Evolutionary conservation across 768 basidiomycete genomes (phyloP).

Genomic region (Rhodotorula diobovata): DNA sequence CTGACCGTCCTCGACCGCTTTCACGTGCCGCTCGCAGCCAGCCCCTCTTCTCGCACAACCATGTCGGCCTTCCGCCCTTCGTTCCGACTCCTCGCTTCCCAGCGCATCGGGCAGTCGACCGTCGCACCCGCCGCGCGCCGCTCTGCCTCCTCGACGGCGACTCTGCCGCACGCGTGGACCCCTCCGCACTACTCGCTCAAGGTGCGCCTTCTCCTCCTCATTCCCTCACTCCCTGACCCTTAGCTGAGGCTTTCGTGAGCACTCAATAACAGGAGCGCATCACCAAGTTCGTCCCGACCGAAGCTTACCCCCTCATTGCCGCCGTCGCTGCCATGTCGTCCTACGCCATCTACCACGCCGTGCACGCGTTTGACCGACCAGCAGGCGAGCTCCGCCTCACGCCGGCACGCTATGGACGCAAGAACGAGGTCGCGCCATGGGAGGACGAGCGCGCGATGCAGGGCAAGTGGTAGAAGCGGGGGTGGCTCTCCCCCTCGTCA

Average conservation of each 20-base stretch:
- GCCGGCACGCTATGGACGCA: background rate
- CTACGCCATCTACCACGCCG: background rate
- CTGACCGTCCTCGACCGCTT: background rate
- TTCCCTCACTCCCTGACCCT: background rate
- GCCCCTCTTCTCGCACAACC: background rate
- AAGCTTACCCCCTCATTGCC: conserved; percentile 6
- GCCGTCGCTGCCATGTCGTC: background rate
- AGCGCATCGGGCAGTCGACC: background rate
- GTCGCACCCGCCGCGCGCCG: background rate
- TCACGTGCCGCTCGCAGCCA: background rate
- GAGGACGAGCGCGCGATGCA: conserved; percentile 3
- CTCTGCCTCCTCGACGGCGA: background rate
- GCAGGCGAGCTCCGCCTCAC: conserved; percentile 5
- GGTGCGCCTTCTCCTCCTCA: background rate
- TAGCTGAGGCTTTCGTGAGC: background rate
- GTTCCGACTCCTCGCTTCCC: background rate
- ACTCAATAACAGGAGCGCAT: background rate
- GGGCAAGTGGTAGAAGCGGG: conserved; percentile 2
- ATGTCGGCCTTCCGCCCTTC: background rate
- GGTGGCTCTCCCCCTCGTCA: no score
- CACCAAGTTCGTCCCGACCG: background rate
- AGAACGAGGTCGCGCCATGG: background rate
- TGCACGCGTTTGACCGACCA: background rate
- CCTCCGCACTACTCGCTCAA: conserved; percentile 6
- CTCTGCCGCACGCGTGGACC: background rate